A percentile compares a stretch with the other conserved stretches of the same genome.
phyloP scores from a whole-genome alignment of 345 rosid genomes.

The Populus pruinosa region DNA sequence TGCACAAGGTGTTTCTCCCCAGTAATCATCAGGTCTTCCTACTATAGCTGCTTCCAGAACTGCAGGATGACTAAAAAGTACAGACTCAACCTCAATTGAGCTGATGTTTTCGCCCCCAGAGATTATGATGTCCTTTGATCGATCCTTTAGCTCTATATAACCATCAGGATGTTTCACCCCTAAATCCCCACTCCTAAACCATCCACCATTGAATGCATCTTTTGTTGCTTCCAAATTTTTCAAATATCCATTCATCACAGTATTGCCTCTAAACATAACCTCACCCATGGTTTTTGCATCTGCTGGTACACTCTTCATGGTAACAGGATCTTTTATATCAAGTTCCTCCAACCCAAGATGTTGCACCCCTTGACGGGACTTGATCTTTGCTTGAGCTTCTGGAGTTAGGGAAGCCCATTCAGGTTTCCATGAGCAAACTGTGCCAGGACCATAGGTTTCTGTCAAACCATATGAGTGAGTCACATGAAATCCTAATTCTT shows the following conservation, averaged over 20 bases:
- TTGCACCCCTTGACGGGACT: conserved; percentile 38
- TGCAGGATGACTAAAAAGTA: conserved; percentile 33
- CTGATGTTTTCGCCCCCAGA: conserved; percentile 48
- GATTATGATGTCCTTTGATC: conserved; percentile 42
- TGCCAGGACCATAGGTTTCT: conserved; percentile 32
- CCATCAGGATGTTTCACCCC: conserved; percentile 42
- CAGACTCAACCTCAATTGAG: conserved; percentile 38
- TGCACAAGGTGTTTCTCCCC: conserved; percentile 45
- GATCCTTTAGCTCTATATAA: conserved; percentile 39
- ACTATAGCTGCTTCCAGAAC: conserved; percentile 43
- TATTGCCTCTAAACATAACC: conserved; percentile 45
- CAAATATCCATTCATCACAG: conserved; percentile 44
- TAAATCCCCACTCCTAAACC: conserved; percentile 44
- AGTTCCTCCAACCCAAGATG: conserved; percentile 33
- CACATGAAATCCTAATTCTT: conserved; percentile 24
- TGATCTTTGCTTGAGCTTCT: conserved; percentile 33
- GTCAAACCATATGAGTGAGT: conserved; percentile 31
- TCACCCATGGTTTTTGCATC: conserved; percentile 43
- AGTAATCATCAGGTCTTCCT: conserved; percentile 38
- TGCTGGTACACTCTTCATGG: conserved; percentile 34
- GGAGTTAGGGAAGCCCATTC: conserved; percentile 31
- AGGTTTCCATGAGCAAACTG: conserved; percentile 27
- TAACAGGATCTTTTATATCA: conserved; percentile 38
- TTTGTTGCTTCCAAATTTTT: conserved; percentile 33
- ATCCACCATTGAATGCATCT: conserved; percentile 37